Base-by-base conservation (phyloP, 805 yeast genomes). In the Lipomyces japonicus region DNA sequence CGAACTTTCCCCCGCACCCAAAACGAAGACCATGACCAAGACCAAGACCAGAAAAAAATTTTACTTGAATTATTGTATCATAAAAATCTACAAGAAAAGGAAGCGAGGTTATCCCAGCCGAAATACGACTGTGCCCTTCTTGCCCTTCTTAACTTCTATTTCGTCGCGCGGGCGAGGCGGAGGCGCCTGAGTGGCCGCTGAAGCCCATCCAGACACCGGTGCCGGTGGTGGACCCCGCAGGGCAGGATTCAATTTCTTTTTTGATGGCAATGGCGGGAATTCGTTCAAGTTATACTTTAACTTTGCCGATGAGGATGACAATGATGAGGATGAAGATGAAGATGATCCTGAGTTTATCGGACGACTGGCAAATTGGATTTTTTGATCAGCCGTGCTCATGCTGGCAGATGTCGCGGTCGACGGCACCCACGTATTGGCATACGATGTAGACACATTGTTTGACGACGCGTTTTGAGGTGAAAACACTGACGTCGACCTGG, bases 191-290 rank as follows among this genome's bases (percentile, higher is more conserved):
- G 38, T 18, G 2, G 46, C 23, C 22, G 44, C 30, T 3, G 53
- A 34, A 22, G 37, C 50, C 43, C 56, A 38, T 25, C 45, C 39
- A 35, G n/a, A 6, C 9, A 34, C 16, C 6, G 37, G 37, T 6
- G n/a, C n/a, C 5, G 37, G 37, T 7, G 37, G 19, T 12, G 10
- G 10, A 6, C 16, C 16, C 9, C 6, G 9, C 37, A 19, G 37
- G 19, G 16, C 37, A 6, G 37, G 37, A 6, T 6, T 6, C 19
- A 34, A 16, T 14, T 24, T 14, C 32, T 35, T 12, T 22, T 44
- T 43, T n/a, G 22, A 26, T 10, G 58, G 58, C 21, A 54, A 42
- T 3, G 58, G 10, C n/a, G 58, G 58, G 39, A 54, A 54, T 6
- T 53, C 57, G 16, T 35, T 53, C 42, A 48, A 28, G 23, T 48